Percentiles rank a stretch among this genome's conserved stretches.
Conservation (phyloP, 2,329 filamentous ascomycete species). For the Bipolaris bicolor region DNA sequence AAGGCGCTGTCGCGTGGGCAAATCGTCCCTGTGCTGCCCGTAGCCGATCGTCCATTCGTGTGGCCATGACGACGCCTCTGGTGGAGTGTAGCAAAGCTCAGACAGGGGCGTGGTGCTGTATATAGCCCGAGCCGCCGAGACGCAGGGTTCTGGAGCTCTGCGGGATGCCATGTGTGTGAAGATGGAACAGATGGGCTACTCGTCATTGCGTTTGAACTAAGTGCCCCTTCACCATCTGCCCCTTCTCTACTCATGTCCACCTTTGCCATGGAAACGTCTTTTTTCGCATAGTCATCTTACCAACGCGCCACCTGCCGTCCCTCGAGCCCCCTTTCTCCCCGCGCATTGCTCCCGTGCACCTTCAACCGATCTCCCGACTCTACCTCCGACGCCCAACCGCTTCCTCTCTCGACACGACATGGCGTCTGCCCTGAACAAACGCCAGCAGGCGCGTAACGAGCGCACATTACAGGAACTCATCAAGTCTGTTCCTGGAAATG, state of each 20-base stretch:
- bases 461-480: slow-evolving; percentile 88
- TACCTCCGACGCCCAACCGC: slow-evolving; percentile 21
- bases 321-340: slow-evolving; percentile 19
- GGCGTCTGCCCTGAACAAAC: slow-evolving; percentile 83
- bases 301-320: slow-evolving; percentile 19
- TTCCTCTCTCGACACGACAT: slow-evolving; percentile 54
- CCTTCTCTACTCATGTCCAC: slow-evolving; percentile 21
- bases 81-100: slow-evolving; percentile 9
- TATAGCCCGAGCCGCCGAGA: slow-evolving; percentile 21
- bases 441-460: slow-evolving; percentile 97
- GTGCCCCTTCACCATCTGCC: slow-evolving; percentile 22
- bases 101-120: slow-evolving; percentile 20
- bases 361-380: slow-evolving; percentile 26
- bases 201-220: slow-evolving; percentile 28
- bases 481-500: slow-evolving; percentile 83
- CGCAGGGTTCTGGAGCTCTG: slow-evolving; percentile 26
- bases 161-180: slow-evolving; percentile 29
- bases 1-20: background rate
- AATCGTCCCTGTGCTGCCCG: slow-evolving; percentile 3
- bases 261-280: slow-evolving; percentile 25
- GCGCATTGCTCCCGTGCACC: slow-evolving; percentile 26
- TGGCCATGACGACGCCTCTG: slow-evolving; percentile 7
- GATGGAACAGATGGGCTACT: slow-evolving; percentile 27
- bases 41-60: background rate
- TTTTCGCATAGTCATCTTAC: slow-evolving; percentile 13